phyloP scores from a whole-genome alignment of 495 filamentous ascomycete species.

The Xylaria nigripes region DNA sequence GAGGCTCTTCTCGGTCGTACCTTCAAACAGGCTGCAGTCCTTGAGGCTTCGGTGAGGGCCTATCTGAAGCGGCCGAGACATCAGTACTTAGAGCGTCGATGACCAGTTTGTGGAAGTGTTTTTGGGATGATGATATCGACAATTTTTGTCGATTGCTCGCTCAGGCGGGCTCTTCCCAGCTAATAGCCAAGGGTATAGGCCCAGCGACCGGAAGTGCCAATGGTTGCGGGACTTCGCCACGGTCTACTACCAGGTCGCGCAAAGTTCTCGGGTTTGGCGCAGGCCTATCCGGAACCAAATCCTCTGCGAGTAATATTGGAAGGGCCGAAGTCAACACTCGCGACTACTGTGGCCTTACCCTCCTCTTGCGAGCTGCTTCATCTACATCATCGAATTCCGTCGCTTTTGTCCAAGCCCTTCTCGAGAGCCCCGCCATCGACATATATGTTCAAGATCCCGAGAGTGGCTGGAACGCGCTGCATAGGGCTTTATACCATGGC shows the following conservation, averaged over 20 bases:
- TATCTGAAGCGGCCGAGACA: constrained; percentile 53
- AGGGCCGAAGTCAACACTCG: constrained; percentile 72
- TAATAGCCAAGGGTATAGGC: constrained; percentile 35
- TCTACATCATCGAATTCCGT: constrained; percentile 58
- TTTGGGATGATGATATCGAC: constrained; percentile 92
- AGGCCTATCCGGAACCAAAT: constrained; percentile 19
- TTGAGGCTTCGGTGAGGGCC: constrained; percentile 77
- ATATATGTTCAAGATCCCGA: constrained; percentile 80
- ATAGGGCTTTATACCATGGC: constrained; percentile 86
- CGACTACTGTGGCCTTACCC: constrained; percentile 65
- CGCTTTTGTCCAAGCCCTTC: constrained; percentile 65
- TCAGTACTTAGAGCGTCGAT: constrained; percentile 56
- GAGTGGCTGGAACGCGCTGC: constrained; percentile 92
- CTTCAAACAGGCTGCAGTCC: constrained; percentile 85
- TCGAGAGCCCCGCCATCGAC: constrained; percentile 77
- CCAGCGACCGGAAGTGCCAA: constrained; percentile 21
- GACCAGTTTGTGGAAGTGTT: constrained; percentile 95
- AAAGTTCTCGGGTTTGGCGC: constrained; percentile 33
- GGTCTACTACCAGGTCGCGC: constrained; percentile 35
- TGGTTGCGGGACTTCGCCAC: constrained; percentile 38
- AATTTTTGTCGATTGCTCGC: constrained; percentile 77
- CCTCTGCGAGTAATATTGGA: constrained; percentile 40
- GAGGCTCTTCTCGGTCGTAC: constrained; percentile 39
- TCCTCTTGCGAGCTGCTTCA: constrained; percentile 80
- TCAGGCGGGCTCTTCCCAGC: constrained; percentile 49